phyloP scores from a whole-genome alignment of 305 asterid species.

The Striga hermonthica region DNA sequence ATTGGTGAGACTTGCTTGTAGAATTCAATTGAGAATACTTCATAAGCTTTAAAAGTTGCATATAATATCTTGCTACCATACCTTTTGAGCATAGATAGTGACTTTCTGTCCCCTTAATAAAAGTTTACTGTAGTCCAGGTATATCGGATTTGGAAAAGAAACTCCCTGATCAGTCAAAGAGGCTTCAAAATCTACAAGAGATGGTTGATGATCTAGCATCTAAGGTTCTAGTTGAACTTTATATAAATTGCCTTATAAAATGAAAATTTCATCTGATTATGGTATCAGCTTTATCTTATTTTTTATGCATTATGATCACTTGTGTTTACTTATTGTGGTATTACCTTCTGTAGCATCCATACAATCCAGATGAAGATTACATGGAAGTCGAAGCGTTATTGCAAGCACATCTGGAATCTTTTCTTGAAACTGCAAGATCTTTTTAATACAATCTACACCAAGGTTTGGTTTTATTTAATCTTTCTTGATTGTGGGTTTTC shows the following conservation, averaged over 20 bases:
- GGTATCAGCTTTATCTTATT: conserved; percentile 9
- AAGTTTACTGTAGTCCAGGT: conserved; percentile 51
- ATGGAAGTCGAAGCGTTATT: conserved; percentile 72
- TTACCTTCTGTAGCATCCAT: conserved; percentile 64
- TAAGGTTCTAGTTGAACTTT: conserved; percentile 33
- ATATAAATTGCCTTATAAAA: conserved; percentile 15
- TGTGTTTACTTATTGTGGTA: conserved; percentile 23
- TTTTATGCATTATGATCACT: conserved; percentile 23
- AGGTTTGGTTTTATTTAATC: too few relatives aligned
- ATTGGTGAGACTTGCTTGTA: not conserved
- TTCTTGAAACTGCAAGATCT: conserved; percentile 89
- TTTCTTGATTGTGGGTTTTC: too few relatives aligned
- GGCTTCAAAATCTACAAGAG: too few relatives aligned
- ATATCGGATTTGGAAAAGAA: too few relatives aligned
- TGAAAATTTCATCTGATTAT: conserved; percentile 26
- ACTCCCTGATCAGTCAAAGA: too few relatives aligned
- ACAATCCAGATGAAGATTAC: conserved; percentile 94
- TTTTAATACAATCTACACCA: conserved; percentile 91
- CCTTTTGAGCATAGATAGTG: too few relatives aligned
- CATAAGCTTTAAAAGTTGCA: too few relatives aligned
- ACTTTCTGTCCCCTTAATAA: conserved; percentile 34
- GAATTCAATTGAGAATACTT: not conserved
- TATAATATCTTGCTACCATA: too few relatives aligned
- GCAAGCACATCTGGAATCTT: conserved; percentile 83
- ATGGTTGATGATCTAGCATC: too few relatives aligned